Conservation (phyloP, 768 basidiomycete genomes). For the Trametes gibbosa region DNA sequence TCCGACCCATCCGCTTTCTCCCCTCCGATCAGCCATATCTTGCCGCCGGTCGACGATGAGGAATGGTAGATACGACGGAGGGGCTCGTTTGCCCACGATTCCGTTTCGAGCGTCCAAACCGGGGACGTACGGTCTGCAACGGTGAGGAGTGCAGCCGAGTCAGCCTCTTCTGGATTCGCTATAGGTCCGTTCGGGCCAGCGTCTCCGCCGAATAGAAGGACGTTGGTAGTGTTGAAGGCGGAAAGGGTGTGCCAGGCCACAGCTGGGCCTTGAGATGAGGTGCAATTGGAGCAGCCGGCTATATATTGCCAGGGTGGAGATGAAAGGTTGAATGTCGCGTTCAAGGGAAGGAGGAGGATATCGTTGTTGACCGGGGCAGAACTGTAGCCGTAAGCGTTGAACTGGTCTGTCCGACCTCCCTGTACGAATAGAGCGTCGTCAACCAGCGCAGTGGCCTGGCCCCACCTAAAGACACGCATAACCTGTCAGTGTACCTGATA, state of each 20-base stretch:
- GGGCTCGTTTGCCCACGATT: slow-evolving; percentile 65
- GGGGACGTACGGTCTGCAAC: slow-evolving; percentile 38
- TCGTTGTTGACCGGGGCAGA: slow-evolving; percentile 74
- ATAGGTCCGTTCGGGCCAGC: slow-evolving; percentile 57
- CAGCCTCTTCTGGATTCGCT: slow-evolving; percentile 47
- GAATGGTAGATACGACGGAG: slow-evolving; percentile 77
- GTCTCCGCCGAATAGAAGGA: slow-evolving; percentile 76
- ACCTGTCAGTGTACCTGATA: not conserved
- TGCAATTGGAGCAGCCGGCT: slow-evolving; percentile 42
- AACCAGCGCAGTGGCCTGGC: slow-evolving; percentile 63
- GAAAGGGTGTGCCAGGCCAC: slow-evolving; percentile 82
- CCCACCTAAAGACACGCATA: slow-evolving; percentile 62
- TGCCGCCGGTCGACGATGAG: slow-evolving; percentile 47
- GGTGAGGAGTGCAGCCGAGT: slow-evolving; percentile 64
- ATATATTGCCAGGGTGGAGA: slow-evolving; percentile 70
- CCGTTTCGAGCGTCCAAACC: slow-evolving; percentile 44
- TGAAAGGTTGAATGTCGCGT: slow-evolving; percentile 51
- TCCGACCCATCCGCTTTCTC: slow-evolving; percentile 79
- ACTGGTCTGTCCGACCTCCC: slow-evolving; percentile 76
- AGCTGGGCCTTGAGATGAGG: slow-evolving; percentile 52
- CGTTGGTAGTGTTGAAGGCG: slow-evolving; percentile 49
- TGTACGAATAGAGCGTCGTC: slow-evolving; percentile 65
- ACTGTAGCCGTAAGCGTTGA: slow-evolving; percentile 65
- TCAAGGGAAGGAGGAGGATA: slow-evolving; percentile 65
- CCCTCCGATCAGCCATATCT: slow-evolving; percentile 75